A percentile compares a stretch with the other conserved stretches of the same genome.
Conservation (phyloP, 2,329 filamentous ascomycete species). For the Didymellaceae sp. region DNA sequence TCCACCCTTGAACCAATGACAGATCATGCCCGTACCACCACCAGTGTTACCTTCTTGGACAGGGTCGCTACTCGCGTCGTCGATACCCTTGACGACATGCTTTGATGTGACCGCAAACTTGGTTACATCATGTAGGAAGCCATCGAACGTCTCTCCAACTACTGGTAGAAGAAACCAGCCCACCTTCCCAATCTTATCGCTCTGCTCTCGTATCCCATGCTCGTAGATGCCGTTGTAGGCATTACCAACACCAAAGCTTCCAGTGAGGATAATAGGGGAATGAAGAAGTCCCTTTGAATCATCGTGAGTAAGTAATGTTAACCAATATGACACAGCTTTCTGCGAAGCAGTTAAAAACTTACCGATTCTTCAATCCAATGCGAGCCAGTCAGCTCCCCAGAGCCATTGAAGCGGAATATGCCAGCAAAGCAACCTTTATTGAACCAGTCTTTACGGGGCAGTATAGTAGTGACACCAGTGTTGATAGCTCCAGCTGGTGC, state of each 20-base stretch:
- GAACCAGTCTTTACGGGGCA: constrained; percentile 52
- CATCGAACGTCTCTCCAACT: constrained; percentile 69
- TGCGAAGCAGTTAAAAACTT: neutral
- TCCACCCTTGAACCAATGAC: constrained; percentile 70
- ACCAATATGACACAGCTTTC: neutral
- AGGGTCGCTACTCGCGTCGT: constrained; percentile 56
- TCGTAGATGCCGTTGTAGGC: constrained; percentile 66
- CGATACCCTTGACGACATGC: constrained; percentile 63
- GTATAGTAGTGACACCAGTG: constrained; percentile 54
- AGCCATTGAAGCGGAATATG: constrained; percentile 68
- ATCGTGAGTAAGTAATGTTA: neutral
- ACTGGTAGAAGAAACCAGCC: constrained; percentile 64
- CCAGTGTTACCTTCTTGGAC: constrained; percentile 69
- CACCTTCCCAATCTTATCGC: constrained; percentile 51
- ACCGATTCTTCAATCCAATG: constrained; percentile 67
- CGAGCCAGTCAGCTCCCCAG: constrained; percentile 66
- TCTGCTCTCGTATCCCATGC: constrained; percentile 58
- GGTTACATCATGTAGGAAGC: constrained; percentile 64
- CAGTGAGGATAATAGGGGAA: constrained; percentile 67
- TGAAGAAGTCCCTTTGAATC: constrained; percentile 56
- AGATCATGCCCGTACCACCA: constrained; percentile 73
- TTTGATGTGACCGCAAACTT: constrained; percentile 62
- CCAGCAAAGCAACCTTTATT: constrained; percentile 52
- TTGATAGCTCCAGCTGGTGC: constrained; percentile 42
- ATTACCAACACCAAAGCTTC: constrained; percentile 63